Percentiles rank a stretch among this genome's conserved stretches.
Evolutionary conservation across 2,329 filamentous ascomycete species (phyloP).

Genomic region (Paraphoma chrysanthemicola): DNA sequence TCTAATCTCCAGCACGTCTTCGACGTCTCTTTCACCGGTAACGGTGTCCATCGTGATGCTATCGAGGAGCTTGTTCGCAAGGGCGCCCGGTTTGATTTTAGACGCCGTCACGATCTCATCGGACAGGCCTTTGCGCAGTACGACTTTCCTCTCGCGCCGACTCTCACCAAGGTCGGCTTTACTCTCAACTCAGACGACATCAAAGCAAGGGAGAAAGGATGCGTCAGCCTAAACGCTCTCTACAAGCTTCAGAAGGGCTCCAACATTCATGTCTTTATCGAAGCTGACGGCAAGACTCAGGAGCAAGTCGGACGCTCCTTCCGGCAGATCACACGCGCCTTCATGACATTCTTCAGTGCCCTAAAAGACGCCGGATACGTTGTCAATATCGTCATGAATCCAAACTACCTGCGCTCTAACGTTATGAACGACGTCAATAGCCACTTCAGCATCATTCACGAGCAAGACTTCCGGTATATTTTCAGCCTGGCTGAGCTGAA

Average conservation of each 20-base stretch:
- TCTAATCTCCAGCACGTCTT: neutral
- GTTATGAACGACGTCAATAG: neutral
- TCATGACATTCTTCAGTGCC: neutral
- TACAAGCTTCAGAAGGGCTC: neutral
- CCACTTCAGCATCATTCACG: neutral
- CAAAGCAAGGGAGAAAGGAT: neutral
- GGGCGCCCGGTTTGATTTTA: neutral
- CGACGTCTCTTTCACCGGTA: neutral
- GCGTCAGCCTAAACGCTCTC: neutral
- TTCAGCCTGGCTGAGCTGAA: neutral
- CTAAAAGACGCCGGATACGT: neutral
- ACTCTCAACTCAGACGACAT: neutral
- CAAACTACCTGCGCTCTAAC: neutral
- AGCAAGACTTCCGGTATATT: neutral
- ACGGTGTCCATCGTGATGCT: conserved; percentile 1
- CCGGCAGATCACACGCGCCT: neutral
- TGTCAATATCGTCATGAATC: neutral
- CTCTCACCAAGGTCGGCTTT: neutral
- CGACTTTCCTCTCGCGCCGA: neutral
- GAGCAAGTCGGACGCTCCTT: neutral
- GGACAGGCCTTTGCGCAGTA: neutral
- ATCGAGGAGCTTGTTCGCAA: neutral
- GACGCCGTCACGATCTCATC: neutral
- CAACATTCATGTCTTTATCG: neutral
- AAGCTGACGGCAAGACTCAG: neutral